A percentile compares a stretch with the other conserved stretches of the same genome.
Conservation (phyloP, 2,329 filamentous ascomycete species). For the Sarocladium brachiariae region DNA sequence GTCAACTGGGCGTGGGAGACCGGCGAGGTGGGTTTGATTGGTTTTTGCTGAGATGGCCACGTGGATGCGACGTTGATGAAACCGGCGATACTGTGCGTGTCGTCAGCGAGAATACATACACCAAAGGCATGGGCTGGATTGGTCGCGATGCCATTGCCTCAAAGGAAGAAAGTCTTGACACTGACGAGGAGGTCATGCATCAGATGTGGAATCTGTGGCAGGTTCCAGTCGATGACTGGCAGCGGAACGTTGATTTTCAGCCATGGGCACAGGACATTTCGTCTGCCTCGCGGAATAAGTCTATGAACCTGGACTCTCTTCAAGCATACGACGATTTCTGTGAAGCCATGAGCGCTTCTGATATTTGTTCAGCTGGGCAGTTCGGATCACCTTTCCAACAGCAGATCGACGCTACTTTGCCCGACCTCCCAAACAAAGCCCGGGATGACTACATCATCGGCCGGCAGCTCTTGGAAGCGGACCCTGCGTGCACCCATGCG, state of each 20-base stretch:
- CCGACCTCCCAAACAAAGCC: slow-evolving; percentile 40
- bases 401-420: slow-evolving; percentile 55
- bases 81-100: slow-evolving; percentile 66
- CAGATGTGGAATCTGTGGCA: slow-evolving; percentile 64
- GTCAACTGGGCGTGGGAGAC: slow-evolving; percentile 90
- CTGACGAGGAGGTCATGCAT: slow-evolving; percentile 56
- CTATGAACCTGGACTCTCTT: slow-evolving; percentile 30
- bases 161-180: slow-evolving; percentile 27
- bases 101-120: slow-evolving; percentile 74
- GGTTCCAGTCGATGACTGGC: slow-evolving; percentile 55
- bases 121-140: slow-evolving; percentile 69
- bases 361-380: slow-evolving; percentile 48
- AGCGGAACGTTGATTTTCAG: slow-evolving; percentile 28
- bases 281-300: slow-evolving; percentile 11
- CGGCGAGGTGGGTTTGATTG: slow-evolving; percentile 82
- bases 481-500: slow-evolving; percentile 25
- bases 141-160: slow-evolving; percentile 49
- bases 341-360: slow-evolving; percentile 58
- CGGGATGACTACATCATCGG: slow-evolving; percentile 47
- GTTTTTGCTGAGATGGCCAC: slow-evolving; percentile 75
- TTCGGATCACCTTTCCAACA: slow-evolving; percentile 39
- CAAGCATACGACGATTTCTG: slow-evolving; percentile 46
- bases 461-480: slow-evolving; percentile 39
- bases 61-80: slow-evolving; percentile 60
- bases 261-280: slow-evolving; percentile 29